Conservation (phyloP, 1,284 basidiomycete genomes). For the Caloboletus inedulis region DNA sequence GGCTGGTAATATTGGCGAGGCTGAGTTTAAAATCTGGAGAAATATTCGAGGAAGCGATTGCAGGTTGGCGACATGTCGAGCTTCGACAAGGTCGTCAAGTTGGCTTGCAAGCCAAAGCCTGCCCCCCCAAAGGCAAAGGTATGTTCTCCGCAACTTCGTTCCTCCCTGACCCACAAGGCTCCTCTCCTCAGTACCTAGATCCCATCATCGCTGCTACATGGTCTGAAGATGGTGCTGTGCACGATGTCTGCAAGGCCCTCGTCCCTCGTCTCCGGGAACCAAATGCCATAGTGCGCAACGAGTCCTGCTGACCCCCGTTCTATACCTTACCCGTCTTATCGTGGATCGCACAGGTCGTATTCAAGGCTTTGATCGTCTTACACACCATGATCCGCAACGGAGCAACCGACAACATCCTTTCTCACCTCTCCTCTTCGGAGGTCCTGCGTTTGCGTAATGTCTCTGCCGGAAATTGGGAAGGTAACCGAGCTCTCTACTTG, state of each 20-base stretch:
- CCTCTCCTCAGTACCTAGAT: constrained; percentile 65
- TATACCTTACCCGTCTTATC: constrained; percentile 4
- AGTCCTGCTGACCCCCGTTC: background rate
- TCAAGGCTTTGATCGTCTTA: constrained; percentile 93
- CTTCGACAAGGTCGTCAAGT: constrained; percentile 85
- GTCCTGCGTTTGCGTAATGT: constrained; percentile 79
- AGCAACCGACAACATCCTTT: constrained; percentile 86
- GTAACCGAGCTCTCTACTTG: constrained; percentile 39
- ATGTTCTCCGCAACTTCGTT: constrained; percentile 3
- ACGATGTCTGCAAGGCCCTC: constrained; percentile 89
- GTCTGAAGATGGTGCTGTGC: constrained; percentile 86
- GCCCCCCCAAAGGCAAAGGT: constrained; percentile 93
- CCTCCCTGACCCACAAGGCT: background rate
- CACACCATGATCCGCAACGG: constrained; percentile 96
- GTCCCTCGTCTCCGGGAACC: constrained; percentile 83
- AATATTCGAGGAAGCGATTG: constrained; percentile 2
- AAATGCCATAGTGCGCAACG: constrained; percentile 74
- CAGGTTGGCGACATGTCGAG: constrained; percentile 53
- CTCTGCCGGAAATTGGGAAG: constrained; percentile 74
- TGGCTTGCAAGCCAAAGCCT: constrained; percentile 92
- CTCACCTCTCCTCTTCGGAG: constrained; percentile 77
- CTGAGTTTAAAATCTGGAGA: constrained; percentile 29
- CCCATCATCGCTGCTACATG: constrained; percentile 94
- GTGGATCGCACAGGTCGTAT: constrained; percentile 66
- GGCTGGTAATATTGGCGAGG: background rate